A percentile compares a stretch with the other conserved stretches of the same genome.
phyloP scores from a whole-genome alignment of 108 stramenopile species.

The Stephanodiscus minutulus region DNA sequence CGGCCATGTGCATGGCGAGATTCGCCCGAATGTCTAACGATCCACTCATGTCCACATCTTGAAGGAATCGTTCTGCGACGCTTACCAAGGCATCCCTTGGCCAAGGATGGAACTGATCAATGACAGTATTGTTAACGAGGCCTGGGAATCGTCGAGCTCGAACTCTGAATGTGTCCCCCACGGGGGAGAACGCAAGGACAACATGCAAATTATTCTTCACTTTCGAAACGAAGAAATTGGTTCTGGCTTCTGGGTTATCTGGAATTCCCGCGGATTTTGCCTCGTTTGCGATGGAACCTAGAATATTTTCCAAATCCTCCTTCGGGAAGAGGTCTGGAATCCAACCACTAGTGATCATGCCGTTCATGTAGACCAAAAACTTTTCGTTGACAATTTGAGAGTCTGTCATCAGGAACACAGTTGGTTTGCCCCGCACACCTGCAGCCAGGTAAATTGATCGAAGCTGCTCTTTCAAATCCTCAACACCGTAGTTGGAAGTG shows the following conservation, averaged over 20 bases:
- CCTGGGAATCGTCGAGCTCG: slow-evolving; percentile 90
- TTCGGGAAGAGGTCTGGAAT: slow-evolving; percentile 87
- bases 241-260: slow-evolving; percentile 69
- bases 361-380: slow-evolving; percentile 91
- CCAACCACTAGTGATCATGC: slow-evolving; percentile 88
- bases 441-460: slow-evolving; percentile 72
- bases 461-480: slow-evolving; percentile 84
- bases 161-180: slow-evolving; percentile 85
- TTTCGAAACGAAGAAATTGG: slow-evolving; percentile 77
- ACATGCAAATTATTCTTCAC: slow-evolving; percentile 81
- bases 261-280: slow-evolving; percentile 82
- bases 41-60: slow-evolving; percentile 71
- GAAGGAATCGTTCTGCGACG: slow-evolving; percentile 81
- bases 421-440: slow-evolving; percentile 73
- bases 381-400: slow-evolving; percentile 88
- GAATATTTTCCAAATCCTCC: slow-evolving; percentile 82
- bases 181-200: slow-evolving; percentile 88
- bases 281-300: slow-evolving; percentile 72
- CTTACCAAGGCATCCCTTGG: slow-evolving; percentile 85
- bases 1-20: slow-evolving; percentile 87
- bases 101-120: slow-evolving; percentile 92
- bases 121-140: slow-evolving; percentile 84
- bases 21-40: slow-evolving; percentile 40
- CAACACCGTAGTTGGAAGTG: slow-evolving; percentile 72
- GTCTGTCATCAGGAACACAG: slow-evolving; percentile 90